phyloP scores from a whole-genome alignment of 2,329 filamentous ascomycete species.

The Fusarium zealandicum region DNA sequence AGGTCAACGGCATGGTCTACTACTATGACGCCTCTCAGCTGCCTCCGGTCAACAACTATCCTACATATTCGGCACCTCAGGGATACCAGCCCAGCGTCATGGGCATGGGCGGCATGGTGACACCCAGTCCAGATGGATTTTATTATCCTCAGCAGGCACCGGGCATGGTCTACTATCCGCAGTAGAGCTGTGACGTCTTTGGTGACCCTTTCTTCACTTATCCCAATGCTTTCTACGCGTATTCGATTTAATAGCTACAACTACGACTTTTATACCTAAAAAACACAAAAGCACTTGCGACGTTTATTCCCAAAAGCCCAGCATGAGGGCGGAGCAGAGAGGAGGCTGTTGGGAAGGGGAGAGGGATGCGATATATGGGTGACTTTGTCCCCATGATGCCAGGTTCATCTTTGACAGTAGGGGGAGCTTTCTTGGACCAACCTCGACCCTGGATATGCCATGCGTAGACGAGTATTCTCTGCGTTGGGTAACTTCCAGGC shows the following conservation, averaged over 20 bases:
- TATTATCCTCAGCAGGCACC: constrained; percentile 69
- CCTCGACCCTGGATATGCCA: not conserved
- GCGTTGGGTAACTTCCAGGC: constrained; percentile 19
- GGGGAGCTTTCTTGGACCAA: not conserved
- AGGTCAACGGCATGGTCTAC: constrained; percentile 95
- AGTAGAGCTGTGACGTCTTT: constrained; percentile 53
- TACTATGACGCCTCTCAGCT: constrained; percentile 87
- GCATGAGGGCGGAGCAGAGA: constrained; percentile 3
- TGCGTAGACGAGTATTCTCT: constrained; percentile 9
- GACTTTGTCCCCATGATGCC: not conserved
- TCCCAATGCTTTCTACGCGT: constrained; percentile 38
- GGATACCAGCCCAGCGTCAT: constrained; percentile 65
- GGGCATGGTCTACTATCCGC: constrained; percentile 68
- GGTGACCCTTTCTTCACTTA: constrained; percentile 32
- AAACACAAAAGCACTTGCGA: constrained; percentile 35
- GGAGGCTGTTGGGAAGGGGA: constrained; percentile 3
- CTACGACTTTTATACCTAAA: constrained; percentile 37
- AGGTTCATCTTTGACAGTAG: constrained; percentile 9
- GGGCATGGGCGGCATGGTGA: constrained; percentile 83
- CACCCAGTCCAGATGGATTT: constrained; percentile 71
- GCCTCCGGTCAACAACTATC: constrained; percentile 59
- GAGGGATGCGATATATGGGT: not conserved
- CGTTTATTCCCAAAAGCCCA: constrained; percentile 30
- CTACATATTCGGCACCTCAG: constrained; percentile 56
- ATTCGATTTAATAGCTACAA: constrained; percentile 46